phyloP scores from a whole-genome alignment of 768 basidiomycete genomes.

The Leccinum fibrillosum region DNA sequence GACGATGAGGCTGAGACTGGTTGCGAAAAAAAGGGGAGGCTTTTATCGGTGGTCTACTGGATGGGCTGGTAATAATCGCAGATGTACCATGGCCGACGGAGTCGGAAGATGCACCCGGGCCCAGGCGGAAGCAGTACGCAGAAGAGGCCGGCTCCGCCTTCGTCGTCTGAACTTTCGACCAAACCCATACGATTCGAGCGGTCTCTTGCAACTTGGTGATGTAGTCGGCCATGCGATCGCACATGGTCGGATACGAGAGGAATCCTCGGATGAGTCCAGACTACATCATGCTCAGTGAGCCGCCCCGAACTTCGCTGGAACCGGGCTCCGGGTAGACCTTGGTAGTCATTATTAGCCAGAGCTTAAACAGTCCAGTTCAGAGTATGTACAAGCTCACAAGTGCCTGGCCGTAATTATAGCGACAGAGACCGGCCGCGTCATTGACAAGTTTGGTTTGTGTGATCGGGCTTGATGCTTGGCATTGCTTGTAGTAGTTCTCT shows the following conservation, averaged over 20 bases:
- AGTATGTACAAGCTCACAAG: neutral
- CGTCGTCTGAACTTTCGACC: slow-evolving; percentile 13
- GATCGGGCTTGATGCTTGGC: neutral
- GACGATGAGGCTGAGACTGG: slow-evolving; percentile 21
- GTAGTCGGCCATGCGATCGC: slow-evolving; percentile 10
- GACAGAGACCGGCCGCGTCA: neutral
- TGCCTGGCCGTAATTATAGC: neutral
- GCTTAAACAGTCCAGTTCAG: neutral
- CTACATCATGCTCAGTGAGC: neutral
- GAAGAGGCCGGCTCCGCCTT: slow-evolving; percentile 14
- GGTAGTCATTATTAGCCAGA: neutral
- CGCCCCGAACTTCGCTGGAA: neutral
- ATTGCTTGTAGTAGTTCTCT: neutral
- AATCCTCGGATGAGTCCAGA: neutral
- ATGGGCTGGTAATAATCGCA: neutral
- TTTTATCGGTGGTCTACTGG: slow-evolving; percentile 7
- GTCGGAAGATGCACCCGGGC: neutral
- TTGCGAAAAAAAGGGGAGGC: slow-evolving; percentile 8
- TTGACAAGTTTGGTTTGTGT: neutral
- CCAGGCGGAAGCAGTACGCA: neutral
- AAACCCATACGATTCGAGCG: slow-evolving; percentile 16
- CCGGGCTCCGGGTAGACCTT: neutral
- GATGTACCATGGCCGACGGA: neutral
- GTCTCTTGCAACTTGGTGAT: slow-evolving; percentile 17
- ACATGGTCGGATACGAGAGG: slow-evolving; percentile 6